Evolutionary conservation across 1,284 basidiomycete species (phyloP), one percentile per base, ranked within the genome.

Genomic region (Mycosarcoma maydis): DNA sequence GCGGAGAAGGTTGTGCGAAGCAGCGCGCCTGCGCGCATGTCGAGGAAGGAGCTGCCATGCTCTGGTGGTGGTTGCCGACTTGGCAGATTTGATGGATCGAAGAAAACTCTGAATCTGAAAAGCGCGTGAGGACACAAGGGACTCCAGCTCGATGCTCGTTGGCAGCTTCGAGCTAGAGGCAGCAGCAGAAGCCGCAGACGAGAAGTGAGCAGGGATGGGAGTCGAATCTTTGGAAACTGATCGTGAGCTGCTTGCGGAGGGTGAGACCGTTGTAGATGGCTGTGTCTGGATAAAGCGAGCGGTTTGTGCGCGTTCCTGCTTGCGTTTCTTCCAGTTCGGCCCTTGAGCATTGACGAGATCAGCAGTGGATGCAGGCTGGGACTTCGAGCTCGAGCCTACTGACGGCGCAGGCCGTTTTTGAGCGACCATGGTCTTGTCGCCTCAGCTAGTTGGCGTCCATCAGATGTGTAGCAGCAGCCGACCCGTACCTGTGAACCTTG

Each of bases 41-140:
- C 80, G 59, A 14, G 80, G 80, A 9, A 81, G 71, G 17, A 78
- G 76, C 48, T 81, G 80, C 80, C 80, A 81, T 47, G 80, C 78
- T 29, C 80, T 55, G 4, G 74, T 75, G 14, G 74, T 73, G 22
- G 69, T 66, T 10, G 73, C 56, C 13, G 64, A 56, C 32, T 59
- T 65, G 16, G 73, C 71, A 0, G 57, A 61, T 14, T 59, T 60
- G 40, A 76, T 65, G 24, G 71, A 58, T 7, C 53, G 47, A 4
- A 70, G 41, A 30, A 76, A 69, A 53, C 71, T 66, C 24, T 60
- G 59, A 23, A 75, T 62, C 51, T 75, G 66, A 29, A 68, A 68
- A 7, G 70, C 64, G 16, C 73, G 57, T 6, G 73, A 61, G 2
- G 65, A 60, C 6, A 72, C 46, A 16, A 61, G 46, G n/a, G 48